Percentiles rank a stretch among this genome's conserved stretches.
Conservation (phyloP, 768 basidiomycete species). For the Tulasnella sp. region DNA sequence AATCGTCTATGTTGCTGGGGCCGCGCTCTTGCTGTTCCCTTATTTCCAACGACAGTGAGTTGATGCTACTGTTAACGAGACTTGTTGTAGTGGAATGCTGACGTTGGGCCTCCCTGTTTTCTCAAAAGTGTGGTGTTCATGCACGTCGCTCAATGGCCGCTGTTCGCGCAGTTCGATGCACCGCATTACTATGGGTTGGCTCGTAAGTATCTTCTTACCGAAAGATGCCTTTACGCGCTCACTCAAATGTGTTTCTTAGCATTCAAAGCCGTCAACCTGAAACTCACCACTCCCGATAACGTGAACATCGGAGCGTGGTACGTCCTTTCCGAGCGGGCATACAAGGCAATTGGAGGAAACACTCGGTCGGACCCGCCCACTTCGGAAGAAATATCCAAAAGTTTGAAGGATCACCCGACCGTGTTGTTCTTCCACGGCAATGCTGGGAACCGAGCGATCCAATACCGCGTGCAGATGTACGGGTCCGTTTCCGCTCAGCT, state of each 20-base stretch:
- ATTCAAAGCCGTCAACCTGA: slow-evolving; percentile 47
- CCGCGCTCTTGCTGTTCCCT: slow-evolving; percentile 13
- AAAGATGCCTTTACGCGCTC: neutral
- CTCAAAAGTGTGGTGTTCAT: slow-evolving; percentile 26
- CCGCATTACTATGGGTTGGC: slow-evolving; percentile 28
- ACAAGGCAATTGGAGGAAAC: slow-evolving; percentile 41
- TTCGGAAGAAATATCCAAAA: slow-evolving; percentile 48
- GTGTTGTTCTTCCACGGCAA: slow-evolving; percentile 95
- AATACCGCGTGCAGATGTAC: slow-evolving; percentile 66
- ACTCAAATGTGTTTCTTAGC: neutral
- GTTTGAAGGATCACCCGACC: slow-evolving; percentile 60
- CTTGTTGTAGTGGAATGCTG: no score
- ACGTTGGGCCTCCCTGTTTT: neutral
- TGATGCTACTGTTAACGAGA: neutral
- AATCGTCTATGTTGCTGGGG: slow-evolving; percentile 19
- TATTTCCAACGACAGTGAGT: slow-evolving; percentile 29
- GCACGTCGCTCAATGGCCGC: slow-evolving; percentile 22
- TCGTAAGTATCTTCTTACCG: neutral
- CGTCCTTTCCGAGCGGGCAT: slow-evolving; percentile 62
- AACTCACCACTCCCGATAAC: slow-evolving; percentile 70
- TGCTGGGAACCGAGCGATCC: slow-evolving; percentile 69
- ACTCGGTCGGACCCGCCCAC: slow-evolving; percentile 41
- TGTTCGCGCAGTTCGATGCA: slow-evolving; percentile 21
- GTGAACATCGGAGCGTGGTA: slow-evolving; percentile 84
- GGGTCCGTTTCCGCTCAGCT: slow-evolving; percentile 61